phyloP scores from a whole-genome alignment of 371 early-diverging fungal species.

The Coemansia sp. region DNA sequence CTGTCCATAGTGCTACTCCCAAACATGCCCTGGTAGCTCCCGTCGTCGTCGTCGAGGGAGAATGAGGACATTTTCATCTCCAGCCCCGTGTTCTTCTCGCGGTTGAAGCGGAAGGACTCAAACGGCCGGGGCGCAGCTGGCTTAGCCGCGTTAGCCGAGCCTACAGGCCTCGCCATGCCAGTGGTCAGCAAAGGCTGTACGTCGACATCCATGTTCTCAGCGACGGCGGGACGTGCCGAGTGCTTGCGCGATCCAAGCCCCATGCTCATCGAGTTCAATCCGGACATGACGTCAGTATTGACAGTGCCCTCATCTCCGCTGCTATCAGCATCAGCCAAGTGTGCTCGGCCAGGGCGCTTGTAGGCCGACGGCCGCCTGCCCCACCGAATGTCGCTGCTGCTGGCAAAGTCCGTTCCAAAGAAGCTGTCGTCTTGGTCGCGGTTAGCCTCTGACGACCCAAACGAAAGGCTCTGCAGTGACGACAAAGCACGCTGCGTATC shows the following conservation, averaged over 20 bases:
- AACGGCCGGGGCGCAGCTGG: conserved; percentile 21
- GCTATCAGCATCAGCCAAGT: conserved; percentile 8
- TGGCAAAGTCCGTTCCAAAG: conserved; percentile 6
- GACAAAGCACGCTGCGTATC: conserved; percentile 12
- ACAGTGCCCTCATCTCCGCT: conserved; percentile 17
- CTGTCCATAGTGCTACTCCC: conserved; percentile 31
- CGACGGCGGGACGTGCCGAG: no score
- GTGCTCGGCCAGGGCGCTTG: background rate
- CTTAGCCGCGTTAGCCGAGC: no score
- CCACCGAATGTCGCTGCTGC: conserved; percentile 8
- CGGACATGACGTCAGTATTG: conserved; percentile 15
- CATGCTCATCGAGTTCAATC: conserved; percentile 16
- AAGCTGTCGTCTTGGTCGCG: conserved; percentile 38
- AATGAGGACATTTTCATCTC: conserved; percentile 38
- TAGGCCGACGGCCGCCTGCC: conserved; percentile 1
- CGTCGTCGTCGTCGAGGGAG: conserved; percentile 35
- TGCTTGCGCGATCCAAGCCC: background rate
- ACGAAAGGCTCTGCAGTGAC: conserved; percentile 35
- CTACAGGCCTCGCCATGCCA: no score
- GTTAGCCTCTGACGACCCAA: conserved; percentile 33
- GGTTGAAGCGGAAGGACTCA: conserved; percentile 20
- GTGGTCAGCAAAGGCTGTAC: conserved; percentile 8
- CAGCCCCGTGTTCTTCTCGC: conserved; percentile 20
- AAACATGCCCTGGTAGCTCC: conserved; percentile 38
- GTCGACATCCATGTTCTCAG: conserved; percentile 19